These are phyloP conservation scores for Escovopsis sp. DNA, from an alignment of 2,329 filamentous ascomycete species.

Conservation along the genomic window DNA sequence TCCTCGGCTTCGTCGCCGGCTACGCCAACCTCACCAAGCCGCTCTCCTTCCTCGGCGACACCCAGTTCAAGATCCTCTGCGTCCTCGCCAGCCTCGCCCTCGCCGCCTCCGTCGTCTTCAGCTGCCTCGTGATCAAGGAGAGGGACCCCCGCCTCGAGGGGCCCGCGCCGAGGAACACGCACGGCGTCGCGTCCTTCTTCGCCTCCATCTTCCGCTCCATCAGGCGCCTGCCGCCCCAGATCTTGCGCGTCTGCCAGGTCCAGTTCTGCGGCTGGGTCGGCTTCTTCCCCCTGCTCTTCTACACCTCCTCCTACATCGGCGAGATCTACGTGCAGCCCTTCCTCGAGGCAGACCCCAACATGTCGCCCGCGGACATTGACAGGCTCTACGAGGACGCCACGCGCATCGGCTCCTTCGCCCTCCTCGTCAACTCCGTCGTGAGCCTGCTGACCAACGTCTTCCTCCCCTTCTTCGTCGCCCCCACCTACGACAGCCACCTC, in stretches of 20 bases:
- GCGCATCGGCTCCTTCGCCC: conserved; percentile 72
- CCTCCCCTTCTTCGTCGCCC: conserved; percentile 72
- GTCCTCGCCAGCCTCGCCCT: conserved; percentile 69
- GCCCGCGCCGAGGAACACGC: conserved; percentile 37
- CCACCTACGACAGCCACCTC: conserved; percentile 49
- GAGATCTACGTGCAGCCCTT: conserved; percentile 83
- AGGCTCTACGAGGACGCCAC: conserved; percentile 72
- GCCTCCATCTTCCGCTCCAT: conserved; percentile 62
- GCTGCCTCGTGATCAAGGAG: conserved; percentile 55
- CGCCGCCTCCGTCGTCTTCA: conserved; percentile 52
- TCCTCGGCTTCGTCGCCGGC: conserved; percentile 76
- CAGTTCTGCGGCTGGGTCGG: conserved; percentile 86
- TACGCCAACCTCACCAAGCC: conserved; percentile 64
- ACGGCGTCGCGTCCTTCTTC: conserved; percentile 67
- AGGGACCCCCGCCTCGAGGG: conserved; percentile 65
- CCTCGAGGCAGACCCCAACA: conserved; percentile 61
- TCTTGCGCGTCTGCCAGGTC: conserved; percentile 65
- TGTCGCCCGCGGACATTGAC: conserved; percentile 64
- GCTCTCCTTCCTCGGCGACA: conserved; percentile 68
- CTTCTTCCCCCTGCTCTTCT: conserved; percentile 92
- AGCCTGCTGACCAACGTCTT: conserved; percentile 71
- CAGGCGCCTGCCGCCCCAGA: conserved; percentile 64
- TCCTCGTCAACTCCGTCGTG: conserved; percentile 76
- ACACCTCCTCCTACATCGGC: conserved; percentile 85
- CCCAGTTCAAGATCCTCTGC: conserved; percentile 87